phyloP scores from a whole-genome alignment of 441 rosid species.

The Populus hybrid region DNA sequence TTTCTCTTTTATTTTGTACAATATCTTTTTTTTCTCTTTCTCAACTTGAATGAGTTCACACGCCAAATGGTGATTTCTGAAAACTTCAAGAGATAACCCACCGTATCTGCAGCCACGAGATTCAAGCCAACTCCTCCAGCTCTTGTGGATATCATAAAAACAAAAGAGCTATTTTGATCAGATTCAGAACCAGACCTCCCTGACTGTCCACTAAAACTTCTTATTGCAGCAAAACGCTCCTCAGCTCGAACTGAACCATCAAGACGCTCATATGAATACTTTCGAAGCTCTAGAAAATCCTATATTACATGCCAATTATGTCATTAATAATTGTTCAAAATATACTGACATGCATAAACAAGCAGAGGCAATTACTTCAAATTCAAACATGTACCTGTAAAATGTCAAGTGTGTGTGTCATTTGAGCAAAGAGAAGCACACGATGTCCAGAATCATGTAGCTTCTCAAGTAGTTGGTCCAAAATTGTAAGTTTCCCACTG shows the following conservation, averaged over 20 bases:
- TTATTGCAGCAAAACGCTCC: constrained; percentile 93
- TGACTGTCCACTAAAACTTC: constrained; percentile 58
- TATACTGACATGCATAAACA: neutral
- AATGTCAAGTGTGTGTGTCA: constrained; percentile 91
- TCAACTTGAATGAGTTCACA: neutral
- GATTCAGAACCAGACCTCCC: constrained; percentile 34
- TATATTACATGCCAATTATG: constrained; percentile 22
- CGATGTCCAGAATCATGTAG: constrained; percentile 67
- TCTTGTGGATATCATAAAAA: constrained; percentile 88
- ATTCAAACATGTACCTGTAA: constrained; percentile 55
- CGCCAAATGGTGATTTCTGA: neutral
- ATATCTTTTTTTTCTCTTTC: no score
- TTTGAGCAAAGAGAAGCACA: constrained; percentile 90
- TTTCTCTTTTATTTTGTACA: neutral
- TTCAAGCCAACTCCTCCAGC: constrained; percentile 97
- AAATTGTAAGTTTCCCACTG: constrained; percentile 76
- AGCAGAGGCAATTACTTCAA: constrained; percentile 12
- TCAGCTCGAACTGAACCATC: constrained; percentile 96
- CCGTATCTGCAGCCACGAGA: constrained; percentile 91
- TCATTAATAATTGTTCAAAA: neutral
- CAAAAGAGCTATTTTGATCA: constrained; percentile 52
- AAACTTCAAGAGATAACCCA: constrained; percentile 30
- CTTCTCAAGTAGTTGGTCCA: constrained; percentile 66
- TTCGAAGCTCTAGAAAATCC: constrained; percentile 86
- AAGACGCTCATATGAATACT: constrained; percentile 85